Base-by-base conservation (phyloP, 805 yeast species). In the Pichia occidentalis region DNA sequence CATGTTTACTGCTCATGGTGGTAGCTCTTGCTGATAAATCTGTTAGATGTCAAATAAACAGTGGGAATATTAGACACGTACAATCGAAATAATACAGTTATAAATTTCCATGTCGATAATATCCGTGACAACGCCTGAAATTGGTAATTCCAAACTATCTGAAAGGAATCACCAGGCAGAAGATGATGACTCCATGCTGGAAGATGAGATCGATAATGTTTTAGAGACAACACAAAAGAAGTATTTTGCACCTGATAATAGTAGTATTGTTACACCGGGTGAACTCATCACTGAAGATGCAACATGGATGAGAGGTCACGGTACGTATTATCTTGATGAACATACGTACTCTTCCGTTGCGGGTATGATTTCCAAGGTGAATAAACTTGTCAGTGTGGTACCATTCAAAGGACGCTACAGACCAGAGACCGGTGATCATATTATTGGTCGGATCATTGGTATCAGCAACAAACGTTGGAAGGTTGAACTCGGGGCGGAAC, bases 281-380 rank as follows among this genome's bases (percentile, higher is more conserved):
- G 97, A 92, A 57, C 64, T 88, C 35, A 84, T 92, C n/a, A 92
- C 97, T 0, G 92, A 85, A 49, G 97, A 92, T 53, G 85, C 95
- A 6, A 72, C 80, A 2, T 92, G 97, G 97, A 92, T 92, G 98
- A 75, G 95, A 54, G 98, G 98, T 22, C 98, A 90, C 55, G 98
- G 98, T 5, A 92, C 97, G 0, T 92, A 86, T 57, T 75, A 80
- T 48, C 63, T 82, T 27, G 77, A 76, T 24, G 81, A 80, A 47
- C 67, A 71, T 49, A 86, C 96, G 0, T 86, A 75, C 57, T 81
- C 95, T 3, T 81, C 97, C 0, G 95, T 90, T 6, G 96, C 96
- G 0, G 99, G 99, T 4, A 77, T 79, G 9, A 80, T 92, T 4
- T 73, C 84, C 1, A 71, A 90, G 45, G 96, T 88, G 37, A 92